phyloP scores from a whole-genome alignment of 2,329 filamentous ascomycete genomes.

The Ampelomyces quisqualis region DNA sequence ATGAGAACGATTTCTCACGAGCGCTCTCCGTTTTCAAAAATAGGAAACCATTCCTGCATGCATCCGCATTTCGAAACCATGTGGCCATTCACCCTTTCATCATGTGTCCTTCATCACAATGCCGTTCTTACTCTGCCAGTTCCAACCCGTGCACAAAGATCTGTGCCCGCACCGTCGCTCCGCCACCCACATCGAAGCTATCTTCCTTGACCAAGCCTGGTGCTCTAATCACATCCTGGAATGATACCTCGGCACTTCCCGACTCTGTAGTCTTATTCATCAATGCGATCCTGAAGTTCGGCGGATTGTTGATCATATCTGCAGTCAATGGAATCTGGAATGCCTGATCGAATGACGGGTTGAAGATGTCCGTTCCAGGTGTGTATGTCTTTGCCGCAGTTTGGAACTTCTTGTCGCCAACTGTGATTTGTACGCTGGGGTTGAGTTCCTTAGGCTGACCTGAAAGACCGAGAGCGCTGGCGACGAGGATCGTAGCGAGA shows the following conservation, averaged over 20 bases:
- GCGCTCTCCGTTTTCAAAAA: no score
- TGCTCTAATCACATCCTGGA: conserved; percentile 27
- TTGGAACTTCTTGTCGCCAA: conserved; percentile 46
- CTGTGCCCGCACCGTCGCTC: conserved; percentile 24
- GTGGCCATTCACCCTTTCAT: no score
- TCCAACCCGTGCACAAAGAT: conserved; percentile 30
- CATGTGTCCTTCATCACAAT: no score
- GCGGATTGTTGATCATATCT: conserved; percentile 26
- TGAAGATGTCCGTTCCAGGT: conserved; percentile 52
- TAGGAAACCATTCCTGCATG: no score
- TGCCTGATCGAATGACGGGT: conserved; percentile 51
- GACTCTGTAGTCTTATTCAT: conserved; percentile 32
- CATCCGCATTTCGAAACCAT: not conserved
- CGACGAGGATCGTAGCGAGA: conserved; percentile 49
- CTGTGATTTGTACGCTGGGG: conserved; percentile 50
- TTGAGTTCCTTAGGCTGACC: conserved; percentile 49
- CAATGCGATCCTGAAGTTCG: conserved; percentile 28
- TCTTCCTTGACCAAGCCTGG: conserved; percentile 23
- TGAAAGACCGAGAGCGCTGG: conserved; percentile 46
- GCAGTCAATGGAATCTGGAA: conserved; percentile 49
- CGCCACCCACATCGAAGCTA: conserved; percentile 30
- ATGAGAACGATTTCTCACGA: no score
- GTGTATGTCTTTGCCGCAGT: conserved; percentile 49
- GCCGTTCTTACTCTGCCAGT: conserved; percentile 10
- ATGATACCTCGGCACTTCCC: conserved; percentile 29